Evolutionary conservation across 176 grass and related monocot species (phyloP).

Genomic region (Metroxylon sagu): DNA sequence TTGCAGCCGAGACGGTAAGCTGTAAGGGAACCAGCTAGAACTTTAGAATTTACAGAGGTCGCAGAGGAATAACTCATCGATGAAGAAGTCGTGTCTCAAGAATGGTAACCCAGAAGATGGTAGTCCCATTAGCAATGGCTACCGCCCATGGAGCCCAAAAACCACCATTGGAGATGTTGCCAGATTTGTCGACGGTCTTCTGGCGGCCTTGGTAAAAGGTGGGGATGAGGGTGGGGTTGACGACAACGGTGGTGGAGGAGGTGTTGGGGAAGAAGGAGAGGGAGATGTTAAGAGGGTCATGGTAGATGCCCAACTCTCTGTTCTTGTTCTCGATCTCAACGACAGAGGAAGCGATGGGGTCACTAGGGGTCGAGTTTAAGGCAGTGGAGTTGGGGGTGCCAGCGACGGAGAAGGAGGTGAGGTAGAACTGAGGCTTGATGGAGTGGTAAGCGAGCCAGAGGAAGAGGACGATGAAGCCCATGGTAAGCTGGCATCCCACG

Average conservation of each 20-base stretch:
- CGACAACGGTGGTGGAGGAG: not conserved
- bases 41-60: too few relatives aligned
- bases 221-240: conserved; percentile 1
- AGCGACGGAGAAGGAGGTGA: not conserved
- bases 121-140: not conserved
- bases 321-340: conserved; percentile 5
- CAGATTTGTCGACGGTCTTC: conserved; percentile 6
- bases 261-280: not conserved
- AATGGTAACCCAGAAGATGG: not conserved
- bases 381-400: not conserved
- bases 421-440: conserved; percentile 2
- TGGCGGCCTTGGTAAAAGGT: conserved; percentile 16
- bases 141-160: too few relatives aligned
- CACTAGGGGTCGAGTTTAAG: too few relatives aligned
- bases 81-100: too few relatives aligned
- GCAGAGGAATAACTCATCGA: too few relatives aligned
- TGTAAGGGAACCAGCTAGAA: too few relatives aligned
- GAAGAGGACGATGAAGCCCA: not conserved
- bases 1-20: too few relatives aligned
- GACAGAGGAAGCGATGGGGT: not conserved
- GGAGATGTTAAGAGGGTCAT: conserved; percentile 1
- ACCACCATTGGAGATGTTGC: not conserved
- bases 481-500: not conserved
- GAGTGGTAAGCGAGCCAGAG: conserved; percentile 6
- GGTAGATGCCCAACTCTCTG: conserved; percentile 2